Percentiles rank a stretch among this genome's conserved stretches.
Conservation (phyloP, 1,284 basidiomycete genomes). For the Marasmius fiardii region DNA sequence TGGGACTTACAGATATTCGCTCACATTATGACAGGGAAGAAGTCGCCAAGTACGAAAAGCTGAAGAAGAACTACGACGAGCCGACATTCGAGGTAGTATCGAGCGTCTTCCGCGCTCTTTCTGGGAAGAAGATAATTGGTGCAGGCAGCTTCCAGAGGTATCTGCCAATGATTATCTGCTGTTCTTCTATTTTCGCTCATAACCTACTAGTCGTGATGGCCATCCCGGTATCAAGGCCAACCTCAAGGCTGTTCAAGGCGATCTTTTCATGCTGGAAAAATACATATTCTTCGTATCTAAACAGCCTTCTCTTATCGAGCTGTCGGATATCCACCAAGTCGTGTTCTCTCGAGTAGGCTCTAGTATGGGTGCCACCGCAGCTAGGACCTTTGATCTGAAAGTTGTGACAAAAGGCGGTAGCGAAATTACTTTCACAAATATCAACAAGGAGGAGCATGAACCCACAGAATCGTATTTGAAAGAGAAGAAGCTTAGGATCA, state of each 20-base stretch:
- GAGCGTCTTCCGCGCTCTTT: constrained; percentile 88
- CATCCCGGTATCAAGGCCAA: constrained; percentile 93
- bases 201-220: constrained; percentile 57
- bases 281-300: constrained; percentile 98
- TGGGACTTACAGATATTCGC: background rate
- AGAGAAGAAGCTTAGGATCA: constrained; percentile 89
- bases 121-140: constrained; percentile 88
- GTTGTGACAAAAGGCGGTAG: constrained; percentile 81
- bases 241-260: constrained; percentile 95
- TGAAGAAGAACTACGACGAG: constrained; percentile 90
- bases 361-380: constrained; percentile 76
- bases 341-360: constrained; percentile 96
- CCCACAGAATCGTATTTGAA: constrained; percentile 83
- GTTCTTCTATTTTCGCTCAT: constrained; percentile 4
- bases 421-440: constrained; percentile 88
- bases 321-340: constrained; percentile 88
- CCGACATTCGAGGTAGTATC: constrained; percentile 97
- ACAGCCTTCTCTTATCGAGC: constrained; percentile 89
- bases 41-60: constrained; percentile 72
- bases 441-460: constrained; percentile 96
- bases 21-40: constrained; percentile 51
- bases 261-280: constrained; percentile 98
- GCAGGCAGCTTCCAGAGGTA: constrained; percentile 86
- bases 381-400: constrained; percentile 93
- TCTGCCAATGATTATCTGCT: background rate